Evolutionary conservation across 768 basidiomycete genomes (phyloP).

Genomic region (Paxillus rubicundulus): DNA sequence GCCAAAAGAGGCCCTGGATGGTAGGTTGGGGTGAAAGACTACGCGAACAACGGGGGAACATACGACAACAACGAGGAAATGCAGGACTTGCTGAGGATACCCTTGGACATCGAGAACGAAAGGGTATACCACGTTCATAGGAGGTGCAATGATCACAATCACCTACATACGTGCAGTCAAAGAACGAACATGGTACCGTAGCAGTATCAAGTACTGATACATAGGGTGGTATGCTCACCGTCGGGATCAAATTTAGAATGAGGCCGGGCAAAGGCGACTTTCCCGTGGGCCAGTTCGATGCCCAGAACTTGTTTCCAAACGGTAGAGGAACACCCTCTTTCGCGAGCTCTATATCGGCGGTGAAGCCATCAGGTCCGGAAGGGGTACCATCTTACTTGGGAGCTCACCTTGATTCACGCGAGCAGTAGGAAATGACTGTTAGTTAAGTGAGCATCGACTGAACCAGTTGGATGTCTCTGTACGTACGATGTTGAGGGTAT

Average conservation of each 20-base stretch:
- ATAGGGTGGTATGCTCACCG: conserved; percentile 28
- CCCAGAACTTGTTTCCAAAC: conserved; percentile 58
- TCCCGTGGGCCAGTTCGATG: conserved; percentile 60
- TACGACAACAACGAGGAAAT: conserved; percentile 54
- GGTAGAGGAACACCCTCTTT: conserved; percentile 64
- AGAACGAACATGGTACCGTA: conserved; percentile 26
- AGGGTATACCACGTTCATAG: conserved; percentile 51
- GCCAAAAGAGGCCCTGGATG: conserved; percentile 52
- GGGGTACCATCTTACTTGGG: neutral
- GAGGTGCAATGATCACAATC: conserved; percentile 56
- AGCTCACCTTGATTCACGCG: conserved; percentile 51
- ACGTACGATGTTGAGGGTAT: conserved; percentile 33
- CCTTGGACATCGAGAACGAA: conserved; percentile 59
- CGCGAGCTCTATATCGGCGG: conserved; percentile 43
- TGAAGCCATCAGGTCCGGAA: too few species aligned
- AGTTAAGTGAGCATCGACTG: neutral
- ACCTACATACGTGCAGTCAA: conserved; percentile 32
- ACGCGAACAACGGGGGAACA: conserved; percentile 11
- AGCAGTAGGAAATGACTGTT: conserved; percentile 48
- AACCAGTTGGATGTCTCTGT: neutral
- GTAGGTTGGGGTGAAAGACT: neutral
- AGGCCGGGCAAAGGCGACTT: conserved; percentile 56
- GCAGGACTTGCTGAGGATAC: conserved; percentile 52
- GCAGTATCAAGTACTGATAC: conserved; percentile 12
- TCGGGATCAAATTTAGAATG: conserved; percentile 53